Conservation (phyloP, 768 basidiomycete genomes). For the Phylloporus rhodoxanthus region DNA sequence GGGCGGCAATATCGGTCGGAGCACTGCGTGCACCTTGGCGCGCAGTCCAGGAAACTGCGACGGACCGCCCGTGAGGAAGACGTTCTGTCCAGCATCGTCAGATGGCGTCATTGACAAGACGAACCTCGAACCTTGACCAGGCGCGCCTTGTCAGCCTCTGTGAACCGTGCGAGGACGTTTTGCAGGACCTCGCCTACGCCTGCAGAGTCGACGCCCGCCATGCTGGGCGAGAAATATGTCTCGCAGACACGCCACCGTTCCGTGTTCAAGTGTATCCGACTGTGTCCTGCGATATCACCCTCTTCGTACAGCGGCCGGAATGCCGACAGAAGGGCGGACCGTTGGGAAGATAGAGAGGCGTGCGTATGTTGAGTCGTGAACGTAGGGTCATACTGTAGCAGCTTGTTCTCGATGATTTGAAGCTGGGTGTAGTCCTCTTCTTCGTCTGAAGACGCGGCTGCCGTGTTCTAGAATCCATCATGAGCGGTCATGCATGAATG, state of each 20-base stretch:
- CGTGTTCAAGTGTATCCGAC: slow-evolving; percentile 82
- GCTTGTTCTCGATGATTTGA: slow-evolving; percentile 67
- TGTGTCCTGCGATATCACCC: slow-evolving; percentile 59
- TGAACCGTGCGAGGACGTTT: slow-evolving; percentile 70
- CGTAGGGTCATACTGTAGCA: slow-evolving; percentile 77
- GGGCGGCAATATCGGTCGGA: slow-evolving; percentile 84
- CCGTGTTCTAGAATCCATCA: slow-evolving; percentile 48
- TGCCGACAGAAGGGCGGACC: slow-evolving; percentile 80
- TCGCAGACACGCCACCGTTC: slow-evolving; percentile 91
- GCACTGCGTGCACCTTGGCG: slow-evolving; percentile 58
- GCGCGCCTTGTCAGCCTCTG: slow-evolving; percentile 56
- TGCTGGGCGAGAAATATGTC: slow-evolving; percentile 86
- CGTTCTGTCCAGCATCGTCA: slow-evolving; percentile 49
- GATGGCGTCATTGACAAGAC: neutral
- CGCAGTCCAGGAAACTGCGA: slow-evolving; percentile 67
- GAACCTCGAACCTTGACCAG: slow-evolving; percentile 61
- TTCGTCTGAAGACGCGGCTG: slow-evolving; percentile 76
- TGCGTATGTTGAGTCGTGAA: slow-evolving; percentile 83
- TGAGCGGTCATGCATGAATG: neutral
- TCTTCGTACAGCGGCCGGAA: slow-evolving; percentile 80
- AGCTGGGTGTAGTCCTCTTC: slow-evolving; percentile 78
- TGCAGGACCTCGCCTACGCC: slow-evolving; percentile 91
- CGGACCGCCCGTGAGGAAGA: slow-evolving; percentile 84
- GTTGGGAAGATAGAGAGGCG: slow-evolving; percentile 65
- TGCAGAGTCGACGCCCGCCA: slow-evolving; percentile 92